Evolutionary conservation across 192 early-diverging fungal genomes (phyloP).

Genomic region (Entomortierella parvispora): DNA sequence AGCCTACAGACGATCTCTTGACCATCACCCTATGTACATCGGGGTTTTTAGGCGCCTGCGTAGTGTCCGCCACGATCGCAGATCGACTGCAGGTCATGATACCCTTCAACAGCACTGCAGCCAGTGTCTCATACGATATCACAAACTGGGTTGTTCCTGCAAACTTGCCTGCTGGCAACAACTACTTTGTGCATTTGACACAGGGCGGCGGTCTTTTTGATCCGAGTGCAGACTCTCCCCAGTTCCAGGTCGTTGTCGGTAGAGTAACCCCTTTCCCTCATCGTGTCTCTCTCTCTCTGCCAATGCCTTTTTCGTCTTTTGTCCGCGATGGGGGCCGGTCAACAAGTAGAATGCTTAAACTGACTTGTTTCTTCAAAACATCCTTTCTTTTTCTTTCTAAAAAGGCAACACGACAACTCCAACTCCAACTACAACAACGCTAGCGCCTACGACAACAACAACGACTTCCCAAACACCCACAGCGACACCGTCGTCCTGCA

Average conservation of each 20-base stretch:
- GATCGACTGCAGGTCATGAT: slow-evolving; percentile 28
- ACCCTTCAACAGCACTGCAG: not conserved
- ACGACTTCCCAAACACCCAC: slow-evolving; percentile 9
- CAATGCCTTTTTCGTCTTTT: too few species aligned
- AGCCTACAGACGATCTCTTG: slow-evolving; percentile 13
- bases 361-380: too few species aligned
- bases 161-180: slow-evolving; percentile 8
- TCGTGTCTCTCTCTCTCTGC: too few species aligned
- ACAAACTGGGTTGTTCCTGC: slow-evolving; percentile 27
- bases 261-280: too few species aligned
- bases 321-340: too few species aligned
- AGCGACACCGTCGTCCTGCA: slow-evolving; percentile 14
- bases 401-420: not conserved
- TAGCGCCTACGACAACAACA: not conserved
- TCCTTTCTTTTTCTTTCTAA: not conserved
- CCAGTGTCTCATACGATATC: slow-evolving; percentile 9
- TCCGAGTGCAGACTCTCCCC: not conserved
- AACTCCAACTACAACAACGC: not conserved
- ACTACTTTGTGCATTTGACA: slow-evolving; percentile 22
- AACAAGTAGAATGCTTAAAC: too few species aligned
- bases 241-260: slow-evolving; percentile 13
- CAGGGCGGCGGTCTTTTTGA: slow-evolving; percentile 22
- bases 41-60: slow-evolving; percentile 4
- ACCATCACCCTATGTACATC: slow-evolving; percentile 10
- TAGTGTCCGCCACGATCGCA: slow-evolving; percentile 5